A percentile compares a stretch with the other conserved stretches of the same genome.
Conservation (phyloP, 106 monocot species). For the Acorus calamus region DNA sequence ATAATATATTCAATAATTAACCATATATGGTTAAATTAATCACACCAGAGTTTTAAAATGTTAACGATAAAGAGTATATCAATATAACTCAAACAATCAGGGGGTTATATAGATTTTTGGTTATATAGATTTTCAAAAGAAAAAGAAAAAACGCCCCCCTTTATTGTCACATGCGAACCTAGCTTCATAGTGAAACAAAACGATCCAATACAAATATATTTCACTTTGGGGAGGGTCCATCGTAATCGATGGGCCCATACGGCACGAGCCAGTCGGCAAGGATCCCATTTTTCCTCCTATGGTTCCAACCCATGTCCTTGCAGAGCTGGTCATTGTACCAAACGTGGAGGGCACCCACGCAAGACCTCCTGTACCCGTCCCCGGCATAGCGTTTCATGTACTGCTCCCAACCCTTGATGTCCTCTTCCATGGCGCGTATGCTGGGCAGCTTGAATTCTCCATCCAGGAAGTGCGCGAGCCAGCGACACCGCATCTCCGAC, state of each 20-base stretch:
- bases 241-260: constrained; percentile 60
- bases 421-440: constrained; percentile 43
- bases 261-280: constrained; percentile 49
- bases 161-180: too few relatives aligned
- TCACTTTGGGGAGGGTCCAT: not conserved
- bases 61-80: too few relatives aligned
- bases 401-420: constrained; percentile 36
- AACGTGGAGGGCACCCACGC: constrained; percentile 26
- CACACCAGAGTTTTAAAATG: too few relatives aligned
- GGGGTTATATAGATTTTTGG: too few relatives aligned
- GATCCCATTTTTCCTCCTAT: constrained; percentile 50
- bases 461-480: constrained; percentile 50
- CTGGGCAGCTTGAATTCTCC: constrained; percentile 44
- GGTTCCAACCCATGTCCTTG: constrained; percentile 48
- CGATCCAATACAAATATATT: not conserved
- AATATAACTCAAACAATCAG: too few relatives aligned
- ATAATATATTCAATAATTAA: too few relatives aligned
- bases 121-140: too few relatives aligned
- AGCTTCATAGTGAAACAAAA: too few relatives aligned
- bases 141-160: too few relatives aligned
- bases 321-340: constrained; percentile 75
- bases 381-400: constrained; percentile 24
- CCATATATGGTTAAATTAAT: too few relatives aligned
- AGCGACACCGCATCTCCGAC: constrained; percentile 50
- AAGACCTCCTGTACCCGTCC: constrained; percentile 18